Percentiles rank a stretch among this genome's conserved stretches.
phyloP scores from a whole-genome alignment of 2,329 filamentous ascomycete genomes.

The Penicillium griseofulvum region DNA sequence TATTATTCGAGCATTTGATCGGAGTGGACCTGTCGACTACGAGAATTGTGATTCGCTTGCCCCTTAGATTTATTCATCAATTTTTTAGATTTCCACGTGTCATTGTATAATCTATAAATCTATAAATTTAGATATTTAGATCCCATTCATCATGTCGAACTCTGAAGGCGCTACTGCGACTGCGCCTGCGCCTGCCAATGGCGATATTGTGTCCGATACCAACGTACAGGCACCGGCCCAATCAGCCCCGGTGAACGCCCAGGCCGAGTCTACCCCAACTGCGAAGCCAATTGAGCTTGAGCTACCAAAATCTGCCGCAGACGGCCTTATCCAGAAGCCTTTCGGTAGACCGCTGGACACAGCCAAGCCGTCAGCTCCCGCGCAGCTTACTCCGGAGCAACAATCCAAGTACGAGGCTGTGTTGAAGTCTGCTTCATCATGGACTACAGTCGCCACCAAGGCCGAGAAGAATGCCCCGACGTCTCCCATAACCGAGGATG shows the following conservation, averaged over 20 bases:
- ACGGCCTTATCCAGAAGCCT: conserved; percentile 54
- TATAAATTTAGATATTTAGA: neutral
- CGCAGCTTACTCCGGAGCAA: conserved; percentile 71
- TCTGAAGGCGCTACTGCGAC: conserved; percentile 1
- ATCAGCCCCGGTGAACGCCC: conserved; percentile 2
- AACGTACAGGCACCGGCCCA: neutral
- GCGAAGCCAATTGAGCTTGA: conserved; percentile 23
- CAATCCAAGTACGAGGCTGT: conserved; percentile 76
- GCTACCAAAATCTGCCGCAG: conserved; percentile 38
- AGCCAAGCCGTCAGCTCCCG: conserved; percentile 56
- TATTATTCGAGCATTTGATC: conserved; percentile 12
- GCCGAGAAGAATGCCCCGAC: conserved; percentile 57
- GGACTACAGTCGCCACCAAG: conserved; percentile 67
- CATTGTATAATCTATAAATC: neutral
- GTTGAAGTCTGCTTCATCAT: conserved; percentile 66
- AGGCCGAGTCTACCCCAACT: conserved; percentile 7
- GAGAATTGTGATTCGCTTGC: neutral
- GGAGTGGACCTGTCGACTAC: conserved; percentile 14
- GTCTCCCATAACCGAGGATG: conserved; percentile 69
- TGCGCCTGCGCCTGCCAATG: conserved; percentile 12
- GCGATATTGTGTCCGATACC: conserved; percentile 4
- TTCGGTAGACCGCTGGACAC: conserved; percentile 57
- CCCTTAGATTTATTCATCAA: neutral
- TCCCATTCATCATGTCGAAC: neutral
- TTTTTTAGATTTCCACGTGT: neutral